Evolutionary conservation across 306 rosid species (phyloP).

Genomic region (Prinsepia uniflora): DNA sequence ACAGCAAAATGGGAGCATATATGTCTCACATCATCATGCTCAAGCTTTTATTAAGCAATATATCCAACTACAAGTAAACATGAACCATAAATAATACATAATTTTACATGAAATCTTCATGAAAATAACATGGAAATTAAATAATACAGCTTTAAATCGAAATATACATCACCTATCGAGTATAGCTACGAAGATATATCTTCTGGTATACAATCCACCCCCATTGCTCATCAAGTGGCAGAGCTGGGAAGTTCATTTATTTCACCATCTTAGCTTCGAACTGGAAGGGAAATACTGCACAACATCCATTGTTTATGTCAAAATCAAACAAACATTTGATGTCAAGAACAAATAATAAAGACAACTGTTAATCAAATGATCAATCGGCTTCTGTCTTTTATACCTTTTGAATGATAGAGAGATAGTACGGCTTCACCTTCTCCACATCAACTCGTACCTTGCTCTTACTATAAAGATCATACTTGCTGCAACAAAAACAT

Average conservation of each 20-base stretch:
- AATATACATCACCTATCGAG: no score
- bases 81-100: not conserved
- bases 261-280: slow-evolving; percentile 73
- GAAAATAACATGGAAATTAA: slow-evolving; percentile 9
- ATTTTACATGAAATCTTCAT: not conserved
- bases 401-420: slow-evolving; percentile 71
- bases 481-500: slow-evolving; percentile 44
- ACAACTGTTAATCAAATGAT: not conserved
- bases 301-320: slow-evolving; percentile 4
- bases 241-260: slow-evolving; percentile 5
- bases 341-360: not conserved
- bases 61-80: not conserved
- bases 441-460: slow-evolving; percentile 56
- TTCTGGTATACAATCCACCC: not conserved
- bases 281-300: slow-evolving; percentile 75
- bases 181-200: not conserved
- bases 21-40: not conserved
- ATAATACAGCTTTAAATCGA: slow-evolving; percentile 3
- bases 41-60: slow-evolving; percentile 2
- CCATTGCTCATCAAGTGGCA: not conserved
- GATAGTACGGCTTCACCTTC: slow-evolving; percentile 73
- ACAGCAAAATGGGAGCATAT: no score
- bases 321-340: not conserved
- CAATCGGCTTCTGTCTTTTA: not conserved
- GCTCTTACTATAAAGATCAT: slow-evolving; percentile 87